Evolutionary conservation across 768 basidiomycete species (phyloP).

Genomic region (Erythrobasidium yunnanense): DNA sequence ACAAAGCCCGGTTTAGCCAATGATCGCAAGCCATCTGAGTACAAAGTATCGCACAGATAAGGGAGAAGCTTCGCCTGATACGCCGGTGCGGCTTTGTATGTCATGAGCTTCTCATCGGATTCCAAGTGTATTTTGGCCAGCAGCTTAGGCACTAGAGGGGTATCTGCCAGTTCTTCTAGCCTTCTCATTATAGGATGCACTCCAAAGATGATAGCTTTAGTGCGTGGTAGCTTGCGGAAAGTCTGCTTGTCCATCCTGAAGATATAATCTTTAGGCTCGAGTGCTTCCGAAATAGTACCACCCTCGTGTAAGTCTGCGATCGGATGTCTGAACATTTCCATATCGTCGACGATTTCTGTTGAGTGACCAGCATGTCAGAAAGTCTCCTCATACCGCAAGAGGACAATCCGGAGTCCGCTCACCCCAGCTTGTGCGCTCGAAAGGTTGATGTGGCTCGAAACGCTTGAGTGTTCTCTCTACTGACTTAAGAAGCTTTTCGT

Average conservation of each 20-base stretch:
- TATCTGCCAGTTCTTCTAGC: slow-evolving; percentile 41
- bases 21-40: not conserved
- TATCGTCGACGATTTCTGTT: not conserved
- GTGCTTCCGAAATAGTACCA: slow-evolving; percentile 24
- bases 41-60: slow-evolving; percentile 35
- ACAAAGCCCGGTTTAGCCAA: not conserved
- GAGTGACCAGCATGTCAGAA: not conserved
- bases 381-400: slow-evolving; percentile 26
- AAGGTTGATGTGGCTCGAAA: slow-evolving; percentile 41
- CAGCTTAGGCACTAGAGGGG: slow-evolving; percentile 41
- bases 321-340: slow-evolving; percentile 29
- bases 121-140: slow-evolving; percentile 41
- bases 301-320: slow-evolving; percentile 8
- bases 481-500: slow-evolving; percentile 41
- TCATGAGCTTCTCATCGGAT: slow-evolving; percentile 37
- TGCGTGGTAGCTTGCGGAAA: slow-evolving; percentile 43
- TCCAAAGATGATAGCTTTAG: slow-evolving; percentile 42
- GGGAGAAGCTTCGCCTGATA: slow-evolving; percentile 40
- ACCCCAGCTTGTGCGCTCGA: slow-evolving; percentile 43
- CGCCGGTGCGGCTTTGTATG: slow-evolving; percentile 33
- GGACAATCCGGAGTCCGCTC: slow-evolving; percentile 41
- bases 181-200: slow-evolving; percentile 41
- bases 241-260: slow-evolving; percentile 43
- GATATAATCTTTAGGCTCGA: slow-evolving; percentile 40
- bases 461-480: slow-evolving; percentile 44